Percentiles rank a stretch among this genome's conserved stretches.
phyloP scores from a whole-genome alignment of 495 filamentous ascomycete genomes.

The Penicillium bovifimosum region DNA sequence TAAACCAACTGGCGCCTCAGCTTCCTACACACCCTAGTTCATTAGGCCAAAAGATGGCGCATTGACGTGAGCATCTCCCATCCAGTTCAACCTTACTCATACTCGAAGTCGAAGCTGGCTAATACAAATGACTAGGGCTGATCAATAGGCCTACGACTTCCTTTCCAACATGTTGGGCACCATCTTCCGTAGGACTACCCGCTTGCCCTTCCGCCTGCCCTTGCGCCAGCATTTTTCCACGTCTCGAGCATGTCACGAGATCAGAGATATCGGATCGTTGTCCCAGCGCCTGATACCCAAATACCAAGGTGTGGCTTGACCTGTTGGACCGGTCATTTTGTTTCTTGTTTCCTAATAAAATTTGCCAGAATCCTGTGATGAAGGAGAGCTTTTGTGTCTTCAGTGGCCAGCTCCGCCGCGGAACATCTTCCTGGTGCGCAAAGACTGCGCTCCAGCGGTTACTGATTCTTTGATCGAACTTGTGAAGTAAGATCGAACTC shows the following conservation, averaged over 20 bases:
- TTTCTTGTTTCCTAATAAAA: neutral
- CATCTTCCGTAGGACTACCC: slow-evolving; percentile 4
- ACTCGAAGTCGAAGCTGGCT: neutral
- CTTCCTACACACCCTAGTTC: neutral
- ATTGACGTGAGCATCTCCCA: slow-evolving; percentile 5
- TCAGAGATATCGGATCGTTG: slow-evolving; percentile 39
- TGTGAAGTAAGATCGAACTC: slow-evolving; percentile 47
- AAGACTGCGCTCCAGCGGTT: slow-evolving; percentile 66
- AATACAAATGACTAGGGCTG: slow-evolving; percentile 1
- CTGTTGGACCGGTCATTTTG: neutral
- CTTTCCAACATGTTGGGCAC: slow-evolving; percentile 14
- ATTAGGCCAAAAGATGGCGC: neutral
- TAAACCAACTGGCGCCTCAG: neutral
- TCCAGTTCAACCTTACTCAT: neutral
- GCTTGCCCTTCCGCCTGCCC: slow-evolving; percentile 15
- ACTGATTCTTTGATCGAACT: slow-evolving; percentile 71
- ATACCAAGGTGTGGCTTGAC: slow-evolving; percentile 46
- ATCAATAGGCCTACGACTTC: neutral
- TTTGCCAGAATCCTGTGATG: slow-evolving; percentile 44
- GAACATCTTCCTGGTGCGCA: slow-evolving; percentile 87
- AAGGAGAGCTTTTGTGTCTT: slow-evolving; percentile 68
- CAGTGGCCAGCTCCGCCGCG: slow-evolving; percentile 85
- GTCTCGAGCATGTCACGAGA: slow-evolving; percentile 32
- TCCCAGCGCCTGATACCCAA: slow-evolving; percentile 39
- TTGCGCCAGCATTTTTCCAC: slow-evolving; percentile 36